Evolutionary conservation across 805 yeast species (phyloP), one percentile per base, ranked within the genome.

Genomic region (Pichia deserticola): DNA sequence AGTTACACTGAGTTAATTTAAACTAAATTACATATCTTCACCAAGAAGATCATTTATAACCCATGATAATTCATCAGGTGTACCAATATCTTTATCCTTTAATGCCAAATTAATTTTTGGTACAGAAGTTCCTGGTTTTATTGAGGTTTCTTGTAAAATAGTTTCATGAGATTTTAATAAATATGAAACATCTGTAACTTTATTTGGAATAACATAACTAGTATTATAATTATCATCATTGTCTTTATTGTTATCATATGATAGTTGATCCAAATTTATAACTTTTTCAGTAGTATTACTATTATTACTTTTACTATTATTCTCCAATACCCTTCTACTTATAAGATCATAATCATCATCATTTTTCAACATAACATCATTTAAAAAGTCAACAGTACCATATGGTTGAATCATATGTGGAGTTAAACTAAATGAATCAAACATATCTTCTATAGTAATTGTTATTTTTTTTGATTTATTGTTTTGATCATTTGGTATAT

Each of bases 351-450:
- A 59, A 49, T 68, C 71, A 51, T 74, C 86, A 59, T 84, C 90
- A 62, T 84, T 84, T 36, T 73, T 68, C 28, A 84, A 61, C 61
- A 74, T 71, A 4, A 73, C 74, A 45, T 70, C 67, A 9, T 77
- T 64, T 20, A 86, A 63, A 46, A 81, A 68, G 40, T 74, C 70
- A 38, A 72, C 65, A 2, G 89, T 78, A 7, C 89, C 88, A 54
- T 77, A 71, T 4, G 86, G 84, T 56, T 86, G 89, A 6, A 83
- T 72, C 44, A 84, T 62, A 62, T 80, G 84, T 1, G 93, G 93
- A 42, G 76, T 74, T 54, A 82, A 72, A 46, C 72, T 78, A 27
- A 86, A 68, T 0, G 90, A 75, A 54, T 84, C 84, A 60, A 73
- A 73, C 59, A 86, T 58, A 60, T 86, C 93, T 54, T 84, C 89